Percentiles rank a stretch among this genome's conserved stretches.
These are phyloP conservation scores for Albizia julibrissin DNA, from an alignment of 306 rosid species.

Conservation along the genomic window DNA sequence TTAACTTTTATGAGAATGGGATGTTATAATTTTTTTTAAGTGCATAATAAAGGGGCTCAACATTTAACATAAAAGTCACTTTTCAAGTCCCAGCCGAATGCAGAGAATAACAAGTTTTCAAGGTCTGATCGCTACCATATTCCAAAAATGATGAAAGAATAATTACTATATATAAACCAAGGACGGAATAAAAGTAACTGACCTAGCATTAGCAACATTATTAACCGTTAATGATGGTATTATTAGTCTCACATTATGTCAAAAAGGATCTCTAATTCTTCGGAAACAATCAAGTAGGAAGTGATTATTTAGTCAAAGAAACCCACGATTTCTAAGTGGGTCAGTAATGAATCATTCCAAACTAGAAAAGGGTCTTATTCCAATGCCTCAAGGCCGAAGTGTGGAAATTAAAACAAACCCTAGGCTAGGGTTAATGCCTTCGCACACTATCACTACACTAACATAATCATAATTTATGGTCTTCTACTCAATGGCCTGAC, in stretches of 20 bases:
- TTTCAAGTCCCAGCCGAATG: not conserved
- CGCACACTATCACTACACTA: not conserved
- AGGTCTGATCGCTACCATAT: not conserved
- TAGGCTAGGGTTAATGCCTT: constrained; percentile 13
- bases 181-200: not conserved
- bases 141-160: not conserved
- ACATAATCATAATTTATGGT: not conserved
- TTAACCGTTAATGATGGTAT: constrained; percentile 1
- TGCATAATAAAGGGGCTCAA: not conserved
- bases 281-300: not conserved
- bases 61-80: not conserved
- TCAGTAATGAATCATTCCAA: not conserved
- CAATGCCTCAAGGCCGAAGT: not conserved
- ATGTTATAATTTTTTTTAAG: not conserved
- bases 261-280: not conserved
- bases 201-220: not conserved
- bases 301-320: not conserved
- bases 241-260: not conserved
- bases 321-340: constrained; percentile 8
- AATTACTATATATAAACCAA: not conserved
- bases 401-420: not conserved
- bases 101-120: not conserved
- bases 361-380: not conserved
- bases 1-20: not conserved
- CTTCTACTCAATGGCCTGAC: not conserved